phyloP scores from a whole-genome alignment of 805 yeast genomes.

The Grigorovia humatica region DNA sequence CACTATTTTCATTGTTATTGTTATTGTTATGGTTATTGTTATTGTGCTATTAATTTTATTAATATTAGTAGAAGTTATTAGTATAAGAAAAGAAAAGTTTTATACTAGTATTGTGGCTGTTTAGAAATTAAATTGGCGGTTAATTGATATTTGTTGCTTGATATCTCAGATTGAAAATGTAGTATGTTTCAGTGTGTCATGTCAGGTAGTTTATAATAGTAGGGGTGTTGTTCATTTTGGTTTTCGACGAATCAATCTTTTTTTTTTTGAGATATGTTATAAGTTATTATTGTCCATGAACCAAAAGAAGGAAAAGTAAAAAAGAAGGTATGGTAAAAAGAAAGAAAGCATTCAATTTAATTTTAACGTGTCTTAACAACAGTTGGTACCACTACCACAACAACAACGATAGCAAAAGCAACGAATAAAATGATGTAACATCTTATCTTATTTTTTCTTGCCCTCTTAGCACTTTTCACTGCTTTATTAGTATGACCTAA shows the following conservation, averaged over 20 bases:
- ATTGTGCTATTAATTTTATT: neutral
- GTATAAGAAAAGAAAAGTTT: neutral
- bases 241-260: neutral
- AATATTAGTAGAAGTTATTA: neutral
- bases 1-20: neutral
- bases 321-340: neutral
- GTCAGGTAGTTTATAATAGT: neutral
- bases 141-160: no score
- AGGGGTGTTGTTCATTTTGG: neutral
- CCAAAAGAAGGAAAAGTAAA: neutral
- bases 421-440: slow-evolving; percentile 56
- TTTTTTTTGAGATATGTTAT: neutral
- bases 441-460: slow-evolving; percentile 86
- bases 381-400: slow-evolving; percentile 48
- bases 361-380: slow-evolving; percentile 25
- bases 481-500: slow-evolving; percentile 91
- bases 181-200: no score
- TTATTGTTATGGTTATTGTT: neutral
- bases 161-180: no score
- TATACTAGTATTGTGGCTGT: no score
- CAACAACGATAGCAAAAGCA: slow-evolving; percentile 53
- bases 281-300: neutral
- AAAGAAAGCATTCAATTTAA: slow-evolving; percentile 1
- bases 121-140: no score
- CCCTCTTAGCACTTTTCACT: slow-evolving; percentile 74